Percentiles rank a stretch among this genome's conserved stretches.
These are phyloP conservation scores for Blastocystis sp. DNA, from an alignment of 352 stramenopile species.

Conservation along the genomic window DNA sequence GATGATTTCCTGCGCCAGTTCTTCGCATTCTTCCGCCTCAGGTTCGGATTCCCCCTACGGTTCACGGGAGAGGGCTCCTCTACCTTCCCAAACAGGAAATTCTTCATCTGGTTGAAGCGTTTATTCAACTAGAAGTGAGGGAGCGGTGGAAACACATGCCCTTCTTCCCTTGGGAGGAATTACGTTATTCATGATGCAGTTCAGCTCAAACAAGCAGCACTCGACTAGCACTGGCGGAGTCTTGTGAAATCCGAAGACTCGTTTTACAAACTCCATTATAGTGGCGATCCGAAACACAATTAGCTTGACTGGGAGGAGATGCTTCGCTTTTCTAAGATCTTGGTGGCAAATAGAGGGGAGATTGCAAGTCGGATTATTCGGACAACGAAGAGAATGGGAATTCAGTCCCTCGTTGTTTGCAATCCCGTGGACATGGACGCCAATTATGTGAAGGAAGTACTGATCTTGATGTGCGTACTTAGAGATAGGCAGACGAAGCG, in stretches of 20 bases:
- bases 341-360: slow-evolving; percentile 87
- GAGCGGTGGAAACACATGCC: background rate
- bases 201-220: background rate
- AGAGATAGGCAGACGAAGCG: slow-evolving; percentile 76
- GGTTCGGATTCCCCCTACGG: background rate
- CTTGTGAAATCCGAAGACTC: background rate
- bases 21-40: background rate
- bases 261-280: background rate
- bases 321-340: slow-evolving; percentile 80
- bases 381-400: slow-evolving; percentile 81
- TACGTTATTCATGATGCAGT: background rate
- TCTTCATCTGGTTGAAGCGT: background rate
- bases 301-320: background rate
- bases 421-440: slow-evolving; percentile 82
- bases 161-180: background rate
- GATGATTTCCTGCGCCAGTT: background rate
- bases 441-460: slow-evolving; percentile 77
- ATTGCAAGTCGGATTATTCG: slow-evolving; percentile 88
- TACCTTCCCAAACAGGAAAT: background rate
- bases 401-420: slow-evolving; percentile 89
- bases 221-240: background rate
- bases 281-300: background rate
- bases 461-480: slow-evolving; percentile 70
- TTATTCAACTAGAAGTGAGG: background rate
- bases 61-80: background rate